Percentiles rank a stretch among this genome's conserved stretches.
Evolutionary conservation across 139 green algal species (phyloP).

Genomic region (Desmodesmus armatus): DNA sequence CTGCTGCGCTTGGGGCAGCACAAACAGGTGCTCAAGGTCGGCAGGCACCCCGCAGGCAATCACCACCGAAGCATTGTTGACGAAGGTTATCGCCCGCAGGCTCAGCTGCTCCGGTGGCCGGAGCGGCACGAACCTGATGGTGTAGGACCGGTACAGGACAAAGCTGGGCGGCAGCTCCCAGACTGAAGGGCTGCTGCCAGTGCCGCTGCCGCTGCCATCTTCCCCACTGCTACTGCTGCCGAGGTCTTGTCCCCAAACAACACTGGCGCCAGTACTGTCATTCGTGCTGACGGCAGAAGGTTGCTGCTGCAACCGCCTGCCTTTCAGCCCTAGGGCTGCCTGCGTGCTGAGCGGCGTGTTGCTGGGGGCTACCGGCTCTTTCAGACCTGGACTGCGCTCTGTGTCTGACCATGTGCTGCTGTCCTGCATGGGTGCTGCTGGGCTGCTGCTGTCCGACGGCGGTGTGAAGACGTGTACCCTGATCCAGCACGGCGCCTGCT

Average conservation of each 20-base stretch:
- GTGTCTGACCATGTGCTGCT: too few relatives aligned
- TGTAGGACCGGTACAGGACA: conserved; percentile 43
- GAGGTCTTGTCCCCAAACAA: too few relatives aligned
- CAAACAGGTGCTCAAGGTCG: conserved; percentile 9
- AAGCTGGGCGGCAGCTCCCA: conserved; percentile 29
- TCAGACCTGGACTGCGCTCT: too few relatives aligned
- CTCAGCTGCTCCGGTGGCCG: conserved; percentile 13
- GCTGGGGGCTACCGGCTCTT: too few relatives aligned
- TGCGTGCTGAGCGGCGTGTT: too few relatives aligned
- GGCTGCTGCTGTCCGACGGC: neutral
- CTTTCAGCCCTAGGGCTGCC: too few relatives aligned
- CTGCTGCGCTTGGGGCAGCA: neutral
- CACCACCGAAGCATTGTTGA: conserved; percentile 14
- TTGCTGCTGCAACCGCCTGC: neutral
- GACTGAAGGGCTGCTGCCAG: conserved; percentile 1
- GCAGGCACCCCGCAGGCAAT: conserved; percentile 46
- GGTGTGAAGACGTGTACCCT: conserved; percentile 41
- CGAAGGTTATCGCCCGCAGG: conserved; percentile 37
- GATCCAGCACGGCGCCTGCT: conserved; percentile 44
- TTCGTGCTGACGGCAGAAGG: neutral
- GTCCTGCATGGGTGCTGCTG: neutral
- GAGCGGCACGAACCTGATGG: conserved; percentile 35
- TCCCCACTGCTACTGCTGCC: neutral
- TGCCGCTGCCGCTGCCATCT: neutral
- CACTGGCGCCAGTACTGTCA: neutral